These are phyloP conservation scores for Colletotrichum abscissum DNA, from an alignment of 2,329 filamentous ascomycete species.

Conservation along the genomic window DNA sequence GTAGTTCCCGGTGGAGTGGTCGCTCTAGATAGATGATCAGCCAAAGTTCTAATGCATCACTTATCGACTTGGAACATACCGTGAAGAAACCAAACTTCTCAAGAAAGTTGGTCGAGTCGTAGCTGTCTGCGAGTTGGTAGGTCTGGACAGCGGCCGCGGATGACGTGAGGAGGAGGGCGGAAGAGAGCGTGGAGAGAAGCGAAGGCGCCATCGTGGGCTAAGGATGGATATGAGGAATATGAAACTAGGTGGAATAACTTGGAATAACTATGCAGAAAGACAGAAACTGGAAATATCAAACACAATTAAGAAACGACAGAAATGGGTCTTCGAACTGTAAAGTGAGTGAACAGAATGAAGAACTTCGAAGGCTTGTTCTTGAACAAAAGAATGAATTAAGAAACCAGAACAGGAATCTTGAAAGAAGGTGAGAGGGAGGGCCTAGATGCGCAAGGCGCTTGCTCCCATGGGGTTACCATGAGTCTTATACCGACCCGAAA, in stretches of 20 bases:
- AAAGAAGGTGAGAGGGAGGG: constrained; percentile 4
- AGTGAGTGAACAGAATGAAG: constrained; percentile 19
- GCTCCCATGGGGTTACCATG: constrained; percentile 8
- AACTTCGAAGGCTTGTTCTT: background rate
- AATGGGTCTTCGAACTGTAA: constrained; percentile 2
- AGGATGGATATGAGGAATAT: background rate
- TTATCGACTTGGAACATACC: constrained; percentile 39
- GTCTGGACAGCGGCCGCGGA: constrained; percentile 17
- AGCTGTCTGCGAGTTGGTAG: constrained; percentile 35
- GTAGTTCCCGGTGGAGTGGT: constrained; percentile 35
- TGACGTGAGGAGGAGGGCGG: constrained; percentile 28
- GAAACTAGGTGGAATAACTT: background rate
- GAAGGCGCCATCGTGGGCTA: constrained; percentile 34
- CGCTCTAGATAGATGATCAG: constrained; percentile 25
- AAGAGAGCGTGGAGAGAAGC: constrained; percentile 34
- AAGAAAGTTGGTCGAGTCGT: constrained; percentile 55
- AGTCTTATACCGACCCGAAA: constrained; percentile 26
- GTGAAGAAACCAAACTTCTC: constrained; percentile 58
- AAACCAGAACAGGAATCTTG: constrained; percentile 16
- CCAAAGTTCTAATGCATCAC: background rate
- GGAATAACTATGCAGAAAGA: background rate
- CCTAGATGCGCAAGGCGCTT: constrained; percentile 19
- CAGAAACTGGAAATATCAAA: background rate
- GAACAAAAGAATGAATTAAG: constrained; percentile 31
- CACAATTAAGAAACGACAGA: constrained; percentile 16